These are phyloP conservation scores for Westerdykella sp. DNA, from an alignment of 2,329 filamentous ascomycete species.

Conservation along the genomic window DNA sequence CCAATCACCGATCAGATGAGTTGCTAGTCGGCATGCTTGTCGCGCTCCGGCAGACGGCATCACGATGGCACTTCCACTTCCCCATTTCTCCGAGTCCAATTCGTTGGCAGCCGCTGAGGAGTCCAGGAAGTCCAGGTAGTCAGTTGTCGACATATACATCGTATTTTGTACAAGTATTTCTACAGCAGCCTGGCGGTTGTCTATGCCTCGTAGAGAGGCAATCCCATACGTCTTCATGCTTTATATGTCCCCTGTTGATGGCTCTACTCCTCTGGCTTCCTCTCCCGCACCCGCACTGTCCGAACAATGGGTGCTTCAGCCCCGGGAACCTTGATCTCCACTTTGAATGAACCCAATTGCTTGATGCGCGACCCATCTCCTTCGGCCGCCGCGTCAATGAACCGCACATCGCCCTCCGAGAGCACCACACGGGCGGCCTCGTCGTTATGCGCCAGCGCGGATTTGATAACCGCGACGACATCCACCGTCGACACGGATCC, in stretches of 20 bases:
- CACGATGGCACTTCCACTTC: constrained; percentile 8
- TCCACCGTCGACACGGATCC: constrained; percentile 52
- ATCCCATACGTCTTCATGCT: neutral
- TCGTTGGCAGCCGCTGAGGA: neutral
- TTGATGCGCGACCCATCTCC: constrained; percentile 44
- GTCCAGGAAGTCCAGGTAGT: constrained; percentile 5
- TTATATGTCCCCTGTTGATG: neutral
- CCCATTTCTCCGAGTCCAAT: neutral
- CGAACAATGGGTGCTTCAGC: constrained; percentile 33
- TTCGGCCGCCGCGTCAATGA: constrained; percentile 37
- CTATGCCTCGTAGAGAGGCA: neutral
- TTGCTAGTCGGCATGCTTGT: constrained; percentile 5
- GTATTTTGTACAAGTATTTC: constrained; percentile 20
- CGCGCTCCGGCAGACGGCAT: constrained; percentile 17
- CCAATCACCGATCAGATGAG: constrained; percentile 8
- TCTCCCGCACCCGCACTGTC: constrained; percentile 29
- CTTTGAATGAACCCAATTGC: constrained; percentile 47
- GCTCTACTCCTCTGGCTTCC: constrained; percentile 15
- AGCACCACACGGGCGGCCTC: constrained; percentile 48
- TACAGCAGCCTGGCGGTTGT: constrained; percentile 10
- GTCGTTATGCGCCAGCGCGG: constrained; percentile 46
- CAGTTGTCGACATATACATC: constrained; percentile 7
- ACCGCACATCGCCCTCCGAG: constrained; percentile 46
- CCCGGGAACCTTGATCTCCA: constrained; percentile 48
- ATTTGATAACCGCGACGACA: constrained; percentile 45